Base-by-base conservation (phyloP, 164 flowering plant genomes). In the Cinnamomum chago region DNA sequence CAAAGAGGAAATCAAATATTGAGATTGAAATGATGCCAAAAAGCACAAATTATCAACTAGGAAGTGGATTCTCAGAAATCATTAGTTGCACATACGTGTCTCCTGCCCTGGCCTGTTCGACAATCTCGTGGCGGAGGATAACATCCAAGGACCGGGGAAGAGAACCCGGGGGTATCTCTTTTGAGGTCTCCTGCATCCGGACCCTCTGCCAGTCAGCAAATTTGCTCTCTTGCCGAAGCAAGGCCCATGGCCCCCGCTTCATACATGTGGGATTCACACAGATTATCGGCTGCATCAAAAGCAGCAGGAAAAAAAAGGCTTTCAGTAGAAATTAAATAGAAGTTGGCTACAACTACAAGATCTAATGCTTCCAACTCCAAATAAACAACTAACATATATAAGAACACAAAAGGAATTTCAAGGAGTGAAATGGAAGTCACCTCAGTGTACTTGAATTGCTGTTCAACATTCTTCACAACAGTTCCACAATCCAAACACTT, bases 171-270 rank as follows among this genome's bases (percentile, higher is more conserved):
- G 98, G 98, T 76, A 96, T 94, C 85, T 96, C 99, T 82, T 92
- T 89, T 5, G 99, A 90, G 40, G 93, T 89, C 81, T 96, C 99
- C 84, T 96, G 99, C 99, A 94, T 89, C 71, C 98, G 83, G 6
- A 94, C 98, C 83, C 97, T 92, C 83, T 96, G 99, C 99, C 99
- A 96, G 76, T 96, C 99, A 2, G 97, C 84, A 77, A 96, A 96
- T 81, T 90, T 92, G 83, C 99, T 96, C 65, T 96, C 98, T 83
- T 94, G 97, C 58, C 95, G 79, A 76, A 94, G 88, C 78, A 96
- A 77, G 30, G 89, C 97, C 97, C 97, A 96, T 18, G 62, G 88
- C 52, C 73, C 71, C 74, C 92, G 82, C 71, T 91, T 94, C 0
- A 66, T 15, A 79, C 98, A 96, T 0, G 88, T 83, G 0, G 97